These are phyloP conservation scores for Zygoascus sp. DNA, from an alignment of 1,139 yeast genomes.

Conservation along the genomic window DNA sequence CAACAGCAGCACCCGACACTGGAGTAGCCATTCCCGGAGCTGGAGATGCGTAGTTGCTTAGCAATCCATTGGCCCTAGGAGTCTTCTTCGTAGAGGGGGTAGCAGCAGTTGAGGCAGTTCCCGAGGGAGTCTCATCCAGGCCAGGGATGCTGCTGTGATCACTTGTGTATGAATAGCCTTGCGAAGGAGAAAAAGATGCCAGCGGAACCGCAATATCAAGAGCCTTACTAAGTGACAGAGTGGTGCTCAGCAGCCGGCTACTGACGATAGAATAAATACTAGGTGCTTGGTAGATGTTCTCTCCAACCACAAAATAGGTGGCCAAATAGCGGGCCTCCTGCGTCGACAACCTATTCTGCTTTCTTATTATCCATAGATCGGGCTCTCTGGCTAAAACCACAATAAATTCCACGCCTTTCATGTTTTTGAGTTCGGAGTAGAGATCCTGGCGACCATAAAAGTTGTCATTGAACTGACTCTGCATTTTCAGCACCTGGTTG, in stretches of 20 bases:
- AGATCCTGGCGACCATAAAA: constrained; percentile 39
- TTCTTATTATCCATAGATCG: constrained; percentile 84
- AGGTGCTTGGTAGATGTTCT: constrained; percentile 91
- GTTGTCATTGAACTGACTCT: constrained; percentile 75
- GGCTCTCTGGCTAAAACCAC: constrained; percentile 77
- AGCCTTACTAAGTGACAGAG: constrained; percentile 30
- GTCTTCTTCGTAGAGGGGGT: constrained; percentile 13
- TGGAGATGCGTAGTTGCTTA: constrained; percentile 11
- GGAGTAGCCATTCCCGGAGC: constrained; percentile 15
- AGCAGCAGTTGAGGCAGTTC: constrained; percentile 7
- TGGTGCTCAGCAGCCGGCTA: constrained; percentile 46
- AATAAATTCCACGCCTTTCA: constrained; percentile 84
- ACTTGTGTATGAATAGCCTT: constrained; percentile 34
- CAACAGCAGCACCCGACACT: constrained; percentile 9
- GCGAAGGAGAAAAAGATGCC: constrained; percentile 35
- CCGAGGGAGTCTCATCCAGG: constrained; percentile 12
- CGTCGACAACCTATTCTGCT: constrained; percentile 62
- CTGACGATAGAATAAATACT: constrained; percentile 50
- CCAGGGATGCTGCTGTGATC: constrained; percentile 16
- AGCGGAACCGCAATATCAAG: constrained; percentile 32
- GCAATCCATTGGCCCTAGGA: constrained; percentile 10
- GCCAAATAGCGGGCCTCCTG: constrained; percentile 51
- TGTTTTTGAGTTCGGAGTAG: constrained; percentile 56
- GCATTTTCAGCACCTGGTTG: constrained; percentile 94
- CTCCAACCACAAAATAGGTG: constrained; percentile 85